These are phyloP conservation scores for Alternaria atra DNA, from an alignment of 2,329 filamentous ascomycete species.

Conservation along the genomic window DNA sequence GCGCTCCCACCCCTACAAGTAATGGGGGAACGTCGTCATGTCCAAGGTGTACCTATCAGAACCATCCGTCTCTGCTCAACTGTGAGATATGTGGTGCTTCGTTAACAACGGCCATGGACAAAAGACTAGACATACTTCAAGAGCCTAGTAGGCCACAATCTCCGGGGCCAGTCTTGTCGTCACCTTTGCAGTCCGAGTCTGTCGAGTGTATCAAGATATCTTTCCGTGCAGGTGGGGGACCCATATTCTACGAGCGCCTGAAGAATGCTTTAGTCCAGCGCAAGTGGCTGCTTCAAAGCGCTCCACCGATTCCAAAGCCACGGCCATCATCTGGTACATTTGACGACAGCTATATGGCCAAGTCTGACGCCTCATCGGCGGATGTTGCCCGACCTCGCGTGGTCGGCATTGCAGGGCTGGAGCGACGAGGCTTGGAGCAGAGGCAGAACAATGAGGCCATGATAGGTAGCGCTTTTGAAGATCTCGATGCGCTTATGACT, in stretches of 20 bases:
- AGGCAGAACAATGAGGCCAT: constrained; percentile 92
- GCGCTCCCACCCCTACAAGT: constrained; percentile 13
- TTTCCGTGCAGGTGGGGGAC: constrained; percentile 87
- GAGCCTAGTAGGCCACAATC: constrained; percentile 70
- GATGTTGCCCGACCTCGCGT: constrained; percentile 61
- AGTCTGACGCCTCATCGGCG: constrained; percentile 26
- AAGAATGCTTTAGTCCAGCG: constrained; percentile 89
- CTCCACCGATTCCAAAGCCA: constrained; percentile 82
- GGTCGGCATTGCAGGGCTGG: constrained; percentile 90
- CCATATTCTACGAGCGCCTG: constrained; percentile 86
- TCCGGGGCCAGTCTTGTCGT: constrained; percentile 73
- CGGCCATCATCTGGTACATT: constrained; percentile 50
- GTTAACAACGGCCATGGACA: constrained; percentile 64
- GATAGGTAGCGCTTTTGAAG: constrained; percentile 93
- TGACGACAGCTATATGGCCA: constrained; percentile 38
- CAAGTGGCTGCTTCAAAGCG: constrained; percentile 92
- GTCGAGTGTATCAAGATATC: constrained; percentile 87
- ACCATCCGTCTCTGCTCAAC: constrained; percentile 83
- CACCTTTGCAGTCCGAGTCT: constrained; percentile 64
- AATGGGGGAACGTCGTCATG: constrained; percentile 60
- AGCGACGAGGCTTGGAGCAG: constrained; percentile 82
- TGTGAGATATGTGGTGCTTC: constrained; percentile 93
- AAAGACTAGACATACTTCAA: constrained; percentile 53
- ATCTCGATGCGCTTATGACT: constrained; percentile 95
- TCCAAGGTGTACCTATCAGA: constrained; percentile 90